phyloP scores from a whole-genome alignment of 371 early-diverging fungal genomes.

The Rhizomucor pusillus region DNA sequence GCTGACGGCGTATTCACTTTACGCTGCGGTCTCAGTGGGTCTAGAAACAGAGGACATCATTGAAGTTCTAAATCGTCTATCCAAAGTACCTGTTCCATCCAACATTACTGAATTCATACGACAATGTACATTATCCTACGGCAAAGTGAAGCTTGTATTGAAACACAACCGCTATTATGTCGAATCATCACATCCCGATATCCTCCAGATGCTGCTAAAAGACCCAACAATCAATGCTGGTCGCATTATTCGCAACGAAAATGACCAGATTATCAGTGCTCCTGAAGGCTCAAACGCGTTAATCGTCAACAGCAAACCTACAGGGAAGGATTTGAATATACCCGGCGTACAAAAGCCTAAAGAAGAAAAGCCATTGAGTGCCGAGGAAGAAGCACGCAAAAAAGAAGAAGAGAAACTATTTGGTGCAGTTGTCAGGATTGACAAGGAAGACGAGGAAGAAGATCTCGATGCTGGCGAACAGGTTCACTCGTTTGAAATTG shows the following conservation, averaged over 20 bases:
- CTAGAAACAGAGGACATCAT: constrained; percentile 96
- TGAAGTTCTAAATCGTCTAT: constrained; percentile 87
- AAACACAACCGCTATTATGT: constrained; percentile 95
- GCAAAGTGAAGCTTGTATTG: constrained; percentile 97
- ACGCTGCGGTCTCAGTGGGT: constrained; percentile 99
- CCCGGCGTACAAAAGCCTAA: constrained; percentile 52
- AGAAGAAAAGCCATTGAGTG: constrained; percentile 16
- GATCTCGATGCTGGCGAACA: constrained; percentile 68
- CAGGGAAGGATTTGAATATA: constrained; percentile 60
- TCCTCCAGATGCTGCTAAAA: constrained; percentile 80
- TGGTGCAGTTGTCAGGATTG: constrained; percentile 57
- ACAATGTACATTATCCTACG: constrained; percentile 91
- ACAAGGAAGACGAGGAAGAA: constrained; percentile 72
- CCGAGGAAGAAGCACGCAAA: constrained; percentile 31
- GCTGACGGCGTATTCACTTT: constrained; percentile 96
- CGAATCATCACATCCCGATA: constrained; percentile 87
- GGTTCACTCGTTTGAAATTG: constrained; percentile 90
- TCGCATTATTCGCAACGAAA: constrained; percentile 56
- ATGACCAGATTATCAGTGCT: constrained; percentile 34
- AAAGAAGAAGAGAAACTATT: constrained; percentile 54
- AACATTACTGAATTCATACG: constrained; percentile 86
- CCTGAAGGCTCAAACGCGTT: constrained; percentile 26
- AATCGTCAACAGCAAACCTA: constrained; percentile 46
- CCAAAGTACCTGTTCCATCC: constrained; percentile 88
- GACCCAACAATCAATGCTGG: constrained; percentile 78